Percentiles rank a stretch among this genome's conserved stretches.
Conservation (phyloP, 805 yeast genomes). For the Dipodascopsis tothii region DNA sequence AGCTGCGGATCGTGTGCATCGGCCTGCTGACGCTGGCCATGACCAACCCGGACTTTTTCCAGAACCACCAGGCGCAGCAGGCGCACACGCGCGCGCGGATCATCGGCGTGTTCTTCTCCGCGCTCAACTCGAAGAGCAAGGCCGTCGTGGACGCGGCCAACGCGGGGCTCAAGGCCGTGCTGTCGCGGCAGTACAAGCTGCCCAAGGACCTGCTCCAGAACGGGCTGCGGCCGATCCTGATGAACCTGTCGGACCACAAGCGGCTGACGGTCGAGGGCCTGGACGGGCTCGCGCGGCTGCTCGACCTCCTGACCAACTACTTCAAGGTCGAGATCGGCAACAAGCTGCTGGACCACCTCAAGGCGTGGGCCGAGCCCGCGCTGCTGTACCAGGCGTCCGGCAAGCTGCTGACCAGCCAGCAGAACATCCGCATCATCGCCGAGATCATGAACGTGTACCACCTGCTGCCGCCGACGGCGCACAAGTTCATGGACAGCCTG, state of each 20-base stretch:
- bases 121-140: slow-evolving; percentile 74
- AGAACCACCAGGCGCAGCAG: slow-evolving; percentile 48
- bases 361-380: slow-evolving; percentile 90
- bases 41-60: slow-evolving; percentile 75
- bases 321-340: slow-evolving; percentile 96
- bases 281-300: slow-evolving; percentile 79
- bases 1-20: slow-evolving; percentile 84
- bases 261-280: slow-evolving; percentile 81
- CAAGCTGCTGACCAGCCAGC: slow-evolving; percentile 71
- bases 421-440: slow-evolving; percentile 76
- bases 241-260: slow-evolving; percentile 90
- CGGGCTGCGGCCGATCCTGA: slow-evolving; percentile 89
- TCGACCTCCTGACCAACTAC: slow-evolving; percentile 81
- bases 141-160: slow-evolving; percentile 92
- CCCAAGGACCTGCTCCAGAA: slow-evolving; percentile 94
- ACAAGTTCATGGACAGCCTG: slow-evolving; percentile 81
- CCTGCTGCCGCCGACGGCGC: slow-evolving; percentile 83
- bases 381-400: slow-evolving; percentile 68
- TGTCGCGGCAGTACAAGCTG: slow-evolving; percentile 76
- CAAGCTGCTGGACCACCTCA: slow-evolving; percentile 81
- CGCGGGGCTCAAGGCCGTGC: slow-evolving; percentile 71
- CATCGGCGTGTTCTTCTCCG: slow-evolving; percentile 89
- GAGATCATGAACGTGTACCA: slow-evolving; percentile 90
- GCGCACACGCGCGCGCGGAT: slow-evolving; percentile 65
- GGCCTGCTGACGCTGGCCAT: slow-evolving; percentile 72